Conservation (phyloP, 73 alveolate genomes). For the Tetrahymena borealis region DNA sequence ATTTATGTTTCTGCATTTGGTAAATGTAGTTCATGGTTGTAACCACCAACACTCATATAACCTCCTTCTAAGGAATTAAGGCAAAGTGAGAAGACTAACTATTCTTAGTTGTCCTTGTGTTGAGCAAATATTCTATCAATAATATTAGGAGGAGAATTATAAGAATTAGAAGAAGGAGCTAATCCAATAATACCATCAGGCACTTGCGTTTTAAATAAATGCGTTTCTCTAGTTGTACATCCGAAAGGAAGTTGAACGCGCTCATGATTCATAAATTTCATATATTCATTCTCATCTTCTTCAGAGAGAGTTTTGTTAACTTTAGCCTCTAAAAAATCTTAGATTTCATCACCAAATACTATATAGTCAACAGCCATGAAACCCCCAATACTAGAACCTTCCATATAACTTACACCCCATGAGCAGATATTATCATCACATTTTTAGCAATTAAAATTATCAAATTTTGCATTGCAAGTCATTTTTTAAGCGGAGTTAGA, state of each 20-base stretch:
- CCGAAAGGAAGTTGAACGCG: constrained; percentile 52
- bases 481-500: constrained; percentile 9
- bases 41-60: constrained; percentile 74
- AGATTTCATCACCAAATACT: constrained; percentile 49
- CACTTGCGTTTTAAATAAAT: constrained; percentile 66
- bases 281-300: background rate
- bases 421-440: constrained; percentile 39
- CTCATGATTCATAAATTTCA: background rate
- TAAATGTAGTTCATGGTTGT: constrained; percentile 16
- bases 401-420: constrained; percentile 53
- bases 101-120: constrained; percentile 36
- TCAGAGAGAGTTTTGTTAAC: background rate
- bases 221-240: constrained; percentile 81
- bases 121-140: constrained; percentile 44
- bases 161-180: constrained; percentile 17
- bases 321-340: background rate
- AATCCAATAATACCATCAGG: constrained; percentile 93
- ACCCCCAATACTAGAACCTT: constrained; percentile 63
- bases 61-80: constrained; percentile 65
- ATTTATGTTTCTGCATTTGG: background rate
- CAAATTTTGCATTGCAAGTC: background rate
- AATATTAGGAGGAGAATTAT: constrained; percentile 40
- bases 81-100: constrained; percentile 67
- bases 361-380: constrained; percentile 45
- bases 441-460: background rate